Percentiles rank a stretch among this genome's conserved stretches.
Evolutionary conservation across 768 basidiomycete genomes (phyloP).

Genomic region (Rhodotorula diobovata): DNA sequence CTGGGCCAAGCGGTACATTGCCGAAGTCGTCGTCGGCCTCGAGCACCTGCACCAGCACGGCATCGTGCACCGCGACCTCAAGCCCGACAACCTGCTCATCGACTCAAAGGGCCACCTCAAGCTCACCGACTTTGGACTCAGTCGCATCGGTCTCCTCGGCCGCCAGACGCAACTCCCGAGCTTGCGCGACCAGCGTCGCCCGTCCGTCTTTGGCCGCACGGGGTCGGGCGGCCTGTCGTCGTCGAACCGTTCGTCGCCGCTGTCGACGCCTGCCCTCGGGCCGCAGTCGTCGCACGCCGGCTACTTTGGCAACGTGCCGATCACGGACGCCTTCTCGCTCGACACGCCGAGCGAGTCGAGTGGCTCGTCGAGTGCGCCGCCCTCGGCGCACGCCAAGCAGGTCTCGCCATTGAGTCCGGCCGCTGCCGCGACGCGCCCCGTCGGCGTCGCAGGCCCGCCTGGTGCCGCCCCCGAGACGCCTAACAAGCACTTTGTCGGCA

Average conservation of each 20-base stretch:
- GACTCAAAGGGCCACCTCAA: constrained; percentile 95
- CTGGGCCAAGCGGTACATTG: constrained; percentile 94
- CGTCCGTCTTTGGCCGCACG: constrained; percentile 58
- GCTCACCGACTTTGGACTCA: constrained; percentile 95
- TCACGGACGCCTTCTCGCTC: constrained; percentile 37
- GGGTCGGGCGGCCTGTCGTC: constrained; percentile 29
- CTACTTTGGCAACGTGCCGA: constrained; percentile 46
- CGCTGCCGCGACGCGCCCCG: not conserved
- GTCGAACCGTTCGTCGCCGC: constrained; percentile 45
- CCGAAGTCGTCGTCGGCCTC: constrained; percentile 88
- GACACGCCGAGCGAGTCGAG: constrained; percentile 65
- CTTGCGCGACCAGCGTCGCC: constrained; percentile 27
- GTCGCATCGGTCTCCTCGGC: constrained; percentile 93
- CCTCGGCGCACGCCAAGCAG: constrained; percentile 58
- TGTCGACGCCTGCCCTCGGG: constrained; percentile 45
- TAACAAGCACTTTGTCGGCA: constrained; percentile 91
- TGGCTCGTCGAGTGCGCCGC: constrained; percentile 64
- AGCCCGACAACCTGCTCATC: constrained; percentile 96
- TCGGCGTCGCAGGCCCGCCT: constrained; percentile 13
- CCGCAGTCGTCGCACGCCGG: constrained; percentile 44
- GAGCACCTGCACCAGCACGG: constrained; percentile 95
- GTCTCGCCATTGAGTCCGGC: constrained; percentile 71
- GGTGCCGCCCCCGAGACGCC: constrained; percentile 49
- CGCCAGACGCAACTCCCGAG: constrained; percentile 63
- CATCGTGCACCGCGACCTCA: constrained; percentile 94